Conservation (phyloP, 805 yeast species). For the Yamadazyma paraphyllophila region DNA sequence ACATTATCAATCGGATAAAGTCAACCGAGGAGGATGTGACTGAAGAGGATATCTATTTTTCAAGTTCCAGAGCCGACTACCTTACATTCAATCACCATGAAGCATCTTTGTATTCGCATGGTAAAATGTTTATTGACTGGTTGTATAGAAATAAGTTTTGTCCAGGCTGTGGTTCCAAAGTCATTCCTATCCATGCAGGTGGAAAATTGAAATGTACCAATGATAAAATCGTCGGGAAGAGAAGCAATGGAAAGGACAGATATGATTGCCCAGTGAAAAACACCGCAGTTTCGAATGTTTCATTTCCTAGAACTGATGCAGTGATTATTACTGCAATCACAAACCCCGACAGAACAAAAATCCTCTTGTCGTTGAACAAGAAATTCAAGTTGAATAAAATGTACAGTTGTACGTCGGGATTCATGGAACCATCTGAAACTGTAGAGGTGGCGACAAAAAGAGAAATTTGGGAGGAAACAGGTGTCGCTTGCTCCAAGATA, state of each 20-base stretch:
- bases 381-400: constrained; percentile 54
- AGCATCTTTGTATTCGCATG: constrained; percentile 75
- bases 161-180: constrained; percentile 77
- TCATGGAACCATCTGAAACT: constrained; percentile 93
- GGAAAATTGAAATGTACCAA: constrained; percentile 55
- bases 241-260: constrained; percentile 15
- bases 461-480: constrained; percentile 96
- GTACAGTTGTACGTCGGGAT: constrained; percentile 91
- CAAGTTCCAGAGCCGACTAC: constrained; percentile 35
- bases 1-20: constrained; percentile 26
- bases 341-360: constrained; percentile 54
- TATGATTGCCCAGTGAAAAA: constrained; percentile 37
- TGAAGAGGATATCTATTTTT: constrained; percentile 22
- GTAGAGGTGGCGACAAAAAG: constrained; percentile 84
- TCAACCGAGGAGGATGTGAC: constrained; percentile 10
- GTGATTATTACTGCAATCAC: constrained; percentile 81
- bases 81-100: constrained; percentile 40
- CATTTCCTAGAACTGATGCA: constrained; percentile 91
- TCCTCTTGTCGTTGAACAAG: constrained; percentile 69
- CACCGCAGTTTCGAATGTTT: constrained; percentile 62
- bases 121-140: constrained; percentile 86
- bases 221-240: constrained; percentile 11
- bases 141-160: constrained; percentile 68
- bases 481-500: constrained; percentile 61
- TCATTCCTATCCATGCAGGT: constrained; percentile 66